Conservation (phyloP, 345 rosid genomes). For the Turritis glabra region DNA sequence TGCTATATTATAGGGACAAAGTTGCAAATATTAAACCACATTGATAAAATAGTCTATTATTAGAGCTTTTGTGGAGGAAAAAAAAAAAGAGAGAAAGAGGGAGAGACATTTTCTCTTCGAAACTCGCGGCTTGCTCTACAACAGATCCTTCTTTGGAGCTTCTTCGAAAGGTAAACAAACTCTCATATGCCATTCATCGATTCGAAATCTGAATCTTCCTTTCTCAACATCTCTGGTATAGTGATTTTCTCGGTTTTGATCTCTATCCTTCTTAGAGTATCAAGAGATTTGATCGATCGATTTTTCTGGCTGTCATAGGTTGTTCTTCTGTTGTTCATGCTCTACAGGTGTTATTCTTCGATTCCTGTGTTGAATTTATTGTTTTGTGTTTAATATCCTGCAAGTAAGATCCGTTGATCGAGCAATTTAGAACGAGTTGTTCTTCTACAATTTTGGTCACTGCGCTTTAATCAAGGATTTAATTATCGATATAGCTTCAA, state of each 20-base stretch:
- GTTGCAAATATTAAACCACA: background rate
- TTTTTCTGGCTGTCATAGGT: background rate
- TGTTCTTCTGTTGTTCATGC: background rate
- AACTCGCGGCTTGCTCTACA: conserved; percentile 39
- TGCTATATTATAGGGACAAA: background rate
- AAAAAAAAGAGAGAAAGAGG: conserved; percentile 9
- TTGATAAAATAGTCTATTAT: background rate
- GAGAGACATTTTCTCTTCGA: conserved; percentile 35
- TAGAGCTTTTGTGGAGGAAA: conserved; percentile 5
- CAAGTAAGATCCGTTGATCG: too few relatives aligned
- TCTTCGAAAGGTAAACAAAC: conserved; percentile 30
- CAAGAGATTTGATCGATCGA: conserved; percentile 13
- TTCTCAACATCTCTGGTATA: conserved; percentile 24
- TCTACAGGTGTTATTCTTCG: background rate
- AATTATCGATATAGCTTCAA: background rate
- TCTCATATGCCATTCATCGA: background rate
- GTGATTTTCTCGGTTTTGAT: background rate
- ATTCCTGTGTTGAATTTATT: too few relatives aligned
- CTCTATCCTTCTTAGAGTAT: background rate
- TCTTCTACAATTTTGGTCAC: too few relatives aligned
- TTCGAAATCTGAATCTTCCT: conserved; percentile 18
- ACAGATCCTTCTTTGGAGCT: conserved; percentile 35
- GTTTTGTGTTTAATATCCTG: too few relatives aligned
- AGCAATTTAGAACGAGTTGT: too few relatives aligned
- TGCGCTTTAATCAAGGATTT: background rate